Evolutionary conservation across 345 rosid species (phyloP).

Genomic region (Eucalyptus lansdowneana): DNA sequence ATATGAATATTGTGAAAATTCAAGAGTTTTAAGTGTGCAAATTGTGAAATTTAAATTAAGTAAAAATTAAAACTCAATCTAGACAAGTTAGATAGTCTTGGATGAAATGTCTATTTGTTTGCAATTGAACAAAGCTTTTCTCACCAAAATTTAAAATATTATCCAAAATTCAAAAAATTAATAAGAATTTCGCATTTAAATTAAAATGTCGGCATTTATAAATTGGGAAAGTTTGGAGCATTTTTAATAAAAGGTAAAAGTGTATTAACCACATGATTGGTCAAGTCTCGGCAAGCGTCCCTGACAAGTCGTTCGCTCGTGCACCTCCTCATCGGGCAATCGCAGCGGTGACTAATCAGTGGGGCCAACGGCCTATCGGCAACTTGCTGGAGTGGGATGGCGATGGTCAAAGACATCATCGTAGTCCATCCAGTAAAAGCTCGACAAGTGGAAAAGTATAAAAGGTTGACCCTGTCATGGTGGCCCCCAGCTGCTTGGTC

Average conservation of each 20-base stretch:
- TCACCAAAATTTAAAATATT: background rate
- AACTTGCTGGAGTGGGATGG: background rate
- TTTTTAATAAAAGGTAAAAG: background rate
- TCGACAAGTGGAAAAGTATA: background rate
- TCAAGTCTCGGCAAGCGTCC: background rate
- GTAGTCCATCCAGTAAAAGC: background rate
- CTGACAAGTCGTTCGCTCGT: background rate
- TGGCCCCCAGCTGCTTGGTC: background rate
- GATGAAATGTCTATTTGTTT: background rate
- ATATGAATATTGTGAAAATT: background rate
- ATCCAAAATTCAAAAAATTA: background rate
- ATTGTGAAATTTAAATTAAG: no score
- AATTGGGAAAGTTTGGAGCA: background rate
- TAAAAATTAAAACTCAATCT: background rate
- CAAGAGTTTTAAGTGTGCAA: background rate
- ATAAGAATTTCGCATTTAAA: background rate
- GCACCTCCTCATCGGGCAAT: background rate
- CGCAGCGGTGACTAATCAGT: background rate
- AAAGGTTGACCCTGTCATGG: background rate
- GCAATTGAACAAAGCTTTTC: background rate
- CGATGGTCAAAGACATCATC: background rate
- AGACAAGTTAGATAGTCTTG: background rate
- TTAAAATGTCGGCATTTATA: background rate
- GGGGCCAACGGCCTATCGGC: background rate
- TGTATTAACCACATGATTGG: background rate